Evolutionary conservation across 495 filamentous ascomycete species (phyloP), one percentile per base, ranked within the genome.

Genomic region (Tuber umbilicatum): DNA sequence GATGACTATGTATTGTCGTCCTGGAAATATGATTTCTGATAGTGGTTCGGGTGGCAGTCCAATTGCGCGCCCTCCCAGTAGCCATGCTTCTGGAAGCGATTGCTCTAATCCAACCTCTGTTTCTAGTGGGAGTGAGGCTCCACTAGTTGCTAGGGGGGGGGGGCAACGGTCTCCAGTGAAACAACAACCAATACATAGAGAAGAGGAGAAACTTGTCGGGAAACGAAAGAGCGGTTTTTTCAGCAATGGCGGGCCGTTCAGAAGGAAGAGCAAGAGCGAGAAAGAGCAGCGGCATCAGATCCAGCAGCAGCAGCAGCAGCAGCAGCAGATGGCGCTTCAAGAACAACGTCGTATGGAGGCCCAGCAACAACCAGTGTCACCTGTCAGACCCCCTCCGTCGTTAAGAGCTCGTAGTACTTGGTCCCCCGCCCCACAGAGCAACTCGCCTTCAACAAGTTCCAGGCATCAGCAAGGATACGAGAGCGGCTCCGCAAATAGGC

Each of bases 1-100:
- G 43, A 98, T 98, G 96, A 98, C 95, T 2, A 97, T 98, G 92
- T 92, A 97, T 77, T 98, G 96, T 84, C 89, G 95, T 74, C 90
- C 92, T 38, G 93, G 90, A 45, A 75, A 75, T 0, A 90, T 92
- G 68, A 91, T 91, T 67, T 97, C 94, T 35, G 94, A 96, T 67
- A 89, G 90, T 71, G 94, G 92, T 83, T 93, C 91, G 43, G 90
- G 88, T 75, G 86, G 91, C 41, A 91, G 91, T 76, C 89, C 87
- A 79, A 90, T 86, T 70, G 79, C 80, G 43, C 87, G 94, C 68
- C 93, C 94, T 70, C 91, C 91, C 38, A 82, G 78, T 69, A 97
- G 94, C 81, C 90, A 93, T 76, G 95, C 94, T 75, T 93, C 92
- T 47, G 89, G 93, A 76, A 98, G 95, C 84, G 96, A 98, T 74